Evolutionary conservation across 768 basidiomycete species (phyloP).

Genomic region (Amanita fuliginea): DNA sequence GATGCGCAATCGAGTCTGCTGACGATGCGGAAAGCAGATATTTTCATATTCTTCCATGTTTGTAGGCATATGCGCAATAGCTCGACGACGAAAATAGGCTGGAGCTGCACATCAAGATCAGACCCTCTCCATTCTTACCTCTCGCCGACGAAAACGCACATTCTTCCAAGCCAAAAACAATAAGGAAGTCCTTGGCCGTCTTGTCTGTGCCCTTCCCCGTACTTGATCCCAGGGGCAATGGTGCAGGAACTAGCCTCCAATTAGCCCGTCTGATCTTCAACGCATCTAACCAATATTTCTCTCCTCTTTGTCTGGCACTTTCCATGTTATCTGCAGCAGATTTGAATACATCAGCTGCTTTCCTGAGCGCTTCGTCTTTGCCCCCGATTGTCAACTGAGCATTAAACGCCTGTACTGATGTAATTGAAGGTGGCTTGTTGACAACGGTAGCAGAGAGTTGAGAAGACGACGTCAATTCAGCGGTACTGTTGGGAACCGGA

Average conservation of each 20-base stretch:
- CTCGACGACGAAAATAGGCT: conserved; percentile 48
- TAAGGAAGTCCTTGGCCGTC: conserved; percentile 70
- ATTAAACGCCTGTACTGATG: conserved; percentile 63
- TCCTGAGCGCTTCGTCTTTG: conserved; percentile 71
- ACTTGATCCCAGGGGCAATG: conserved; percentile 57
- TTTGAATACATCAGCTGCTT: conserved; percentile 63
- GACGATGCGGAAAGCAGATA: conserved; percentile 56
- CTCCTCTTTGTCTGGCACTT: conserved; percentile 44
- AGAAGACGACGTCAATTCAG: conserved; percentile 12
- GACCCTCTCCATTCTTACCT: background rate
- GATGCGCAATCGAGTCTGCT: conserved; percentile 51
- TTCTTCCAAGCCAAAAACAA: conserved; percentile 75
- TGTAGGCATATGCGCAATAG: conserved; percentile 57
- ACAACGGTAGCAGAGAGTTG: conserved; percentile 51
- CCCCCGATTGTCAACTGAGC: conserved; percentile 63
- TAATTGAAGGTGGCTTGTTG: conserved; percentile 52
- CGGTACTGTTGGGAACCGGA: conserved; percentile 6
- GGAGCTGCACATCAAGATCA: conserved; percentile 36
- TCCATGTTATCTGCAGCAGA: conserved; percentile 62
- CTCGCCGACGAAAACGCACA: conserved; percentile 34
- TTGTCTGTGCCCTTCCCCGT: conserved; percentile 71
- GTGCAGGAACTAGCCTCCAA: conserved; percentile 74
- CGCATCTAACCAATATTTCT: conserved; percentile 77
- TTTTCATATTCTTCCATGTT: conserved; percentile 28
- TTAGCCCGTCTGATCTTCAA: conserved; percentile 66